Conservation (phyloP, 2,329 filamentous ascomycete species). For the Cladosporium sp. region DNA sequence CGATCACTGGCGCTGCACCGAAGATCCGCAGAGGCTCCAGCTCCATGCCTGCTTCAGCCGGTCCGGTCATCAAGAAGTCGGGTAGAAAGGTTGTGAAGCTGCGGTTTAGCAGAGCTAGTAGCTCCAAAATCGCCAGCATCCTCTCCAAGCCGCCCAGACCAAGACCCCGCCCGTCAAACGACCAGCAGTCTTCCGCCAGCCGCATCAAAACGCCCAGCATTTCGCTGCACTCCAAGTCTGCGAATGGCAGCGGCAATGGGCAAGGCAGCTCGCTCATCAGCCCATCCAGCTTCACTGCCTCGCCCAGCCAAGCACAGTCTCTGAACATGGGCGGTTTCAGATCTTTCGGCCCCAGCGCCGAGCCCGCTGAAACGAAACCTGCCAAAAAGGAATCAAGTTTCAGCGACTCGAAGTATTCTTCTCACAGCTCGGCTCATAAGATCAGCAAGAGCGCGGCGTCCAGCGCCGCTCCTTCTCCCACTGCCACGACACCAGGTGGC, state of each 20-base stretch:
- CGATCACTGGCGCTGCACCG: background rate
- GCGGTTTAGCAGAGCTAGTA: constrained; percentile 12
- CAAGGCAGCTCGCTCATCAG: constrained; percentile 19
- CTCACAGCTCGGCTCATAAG: background rate
- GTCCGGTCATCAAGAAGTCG: constrained; percentile 4
- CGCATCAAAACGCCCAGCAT: background rate
- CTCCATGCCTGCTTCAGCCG: constrained; percentile 11
- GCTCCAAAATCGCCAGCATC: constrained; percentile 2
- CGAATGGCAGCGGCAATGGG: constrained; percentile 20
- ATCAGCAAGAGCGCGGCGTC: constrained; percentile 17
- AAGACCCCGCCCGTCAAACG: background rate
- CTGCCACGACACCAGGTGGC: background rate
- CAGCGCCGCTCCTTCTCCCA: constrained; percentile 14
- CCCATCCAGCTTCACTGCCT: constrained; percentile 24
- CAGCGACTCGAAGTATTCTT: background rate
- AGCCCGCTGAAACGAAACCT: background rate
- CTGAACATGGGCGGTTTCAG: constrained; percentile 35
- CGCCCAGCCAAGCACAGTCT: constrained; percentile 23
- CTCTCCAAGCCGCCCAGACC: constrained; percentile 10
- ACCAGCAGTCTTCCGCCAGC: background rate
- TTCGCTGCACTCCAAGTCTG: background rate
- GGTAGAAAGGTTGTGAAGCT: constrained; percentile 17
- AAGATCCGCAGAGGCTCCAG: constrained; percentile 13
- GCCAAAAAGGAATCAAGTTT: background rate
- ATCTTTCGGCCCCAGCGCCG: constrained; percentile 25